Evolutionary conservation across 2,329 filamentous ascomycete genomes (phyloP), one percentile per base, ranked within the genome.

Genomic region (Epichloe hybrida): DNA sequence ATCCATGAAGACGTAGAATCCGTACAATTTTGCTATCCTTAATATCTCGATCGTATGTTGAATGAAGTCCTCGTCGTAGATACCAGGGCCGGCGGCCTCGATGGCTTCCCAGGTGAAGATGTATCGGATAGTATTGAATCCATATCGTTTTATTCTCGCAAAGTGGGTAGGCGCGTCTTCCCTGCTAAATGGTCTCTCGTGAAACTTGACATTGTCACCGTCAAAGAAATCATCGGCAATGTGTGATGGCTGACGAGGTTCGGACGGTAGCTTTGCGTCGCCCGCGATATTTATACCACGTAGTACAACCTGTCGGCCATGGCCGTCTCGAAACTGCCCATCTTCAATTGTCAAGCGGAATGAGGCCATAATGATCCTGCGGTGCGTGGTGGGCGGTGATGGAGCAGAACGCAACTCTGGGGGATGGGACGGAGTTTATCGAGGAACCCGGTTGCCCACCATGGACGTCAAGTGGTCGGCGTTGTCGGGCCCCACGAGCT

Each of bases 41-140:
- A 98, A 69, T 11, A 95, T 74, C 39, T 87, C 78, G 57, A 98
- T 88, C 1, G 93, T 98, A 64, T 95, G 88, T 57, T 86, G 76
- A 57, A 97, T 90, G 77, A 87, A 98, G 54, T 86, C 83, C 63
- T 98, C 88, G 61, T 98, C 94, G 65, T 97, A 98, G 61, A 80
- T 83, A 1, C 90, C 88, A 0, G 94, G 93, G 0, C 91, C 91
- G 1, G 82, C 83, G 52, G 93, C 86, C 69, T 98, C 93, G 64
- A 98, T 86, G n/a, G 93, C 91, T 68, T 98, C 93, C 93, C 93
- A 98, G 0, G 93, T 97, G 64, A 97, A 98, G 58, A 98, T 75
- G 67, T 98, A 98, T 63, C 93, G 80, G 58, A 98, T 90, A 0
- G 88, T 90, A 67, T 97, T 98, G 75, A 95, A 98, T 13, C 93